Evolutionary conservation across 495 filamentous ascomycete genomes (phyloP), one percentile per base, ranked within the genome.

Genomic region (Trichoderma reesei): DNA sequence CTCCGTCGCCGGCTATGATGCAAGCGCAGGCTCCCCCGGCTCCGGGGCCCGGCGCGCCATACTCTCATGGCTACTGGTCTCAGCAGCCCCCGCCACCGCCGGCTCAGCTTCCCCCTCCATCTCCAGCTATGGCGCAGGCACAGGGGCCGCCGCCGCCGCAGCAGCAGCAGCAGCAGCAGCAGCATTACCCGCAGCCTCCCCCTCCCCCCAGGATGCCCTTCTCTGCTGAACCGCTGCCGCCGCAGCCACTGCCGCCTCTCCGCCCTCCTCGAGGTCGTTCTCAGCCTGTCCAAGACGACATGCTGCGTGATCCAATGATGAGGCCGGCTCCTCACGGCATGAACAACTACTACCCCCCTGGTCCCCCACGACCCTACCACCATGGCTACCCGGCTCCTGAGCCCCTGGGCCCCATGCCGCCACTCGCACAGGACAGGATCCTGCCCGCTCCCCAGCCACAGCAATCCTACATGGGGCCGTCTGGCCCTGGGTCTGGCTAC

Each of bases 311-410:
- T 65, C 64, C 36, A 60, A 65, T 26, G 62, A 56, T 34, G 59
- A 38, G 51, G 59, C 63, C 59, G 26, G 67, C 68, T 31, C 68
- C 70, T 34, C 63, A 59, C 31, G 70, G 64, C 59, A 71, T 78
- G 68, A 64, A 76, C 44, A 65, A 62, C 14, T 81, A 68, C 48
- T 78, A 72, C 46, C 70, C 74, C 0, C 71, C 75, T 0, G 69
- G 69, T 0, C 72, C 75, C 4, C 63, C 64, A 41, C 75, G 78
- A 11, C 68, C 78, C 0, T 80, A 74, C 61, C 78, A 81, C 41
- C 75, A 75, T 60, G 67, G 70, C 1, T 77, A 75, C 62, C 37
- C 67, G 62, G 36, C 63, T 64, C 38, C 63, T 66, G 66, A 60
- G 11, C 61, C 38, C 2, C 18, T 44, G 3, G 38, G 41, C 48